Evolutionary conservation across 2,329 filamentous ascomycete genomes (phyloP), one percentile per base, ranked within the genome.

Genomic region (Xylariaceae sp.): DNA sequence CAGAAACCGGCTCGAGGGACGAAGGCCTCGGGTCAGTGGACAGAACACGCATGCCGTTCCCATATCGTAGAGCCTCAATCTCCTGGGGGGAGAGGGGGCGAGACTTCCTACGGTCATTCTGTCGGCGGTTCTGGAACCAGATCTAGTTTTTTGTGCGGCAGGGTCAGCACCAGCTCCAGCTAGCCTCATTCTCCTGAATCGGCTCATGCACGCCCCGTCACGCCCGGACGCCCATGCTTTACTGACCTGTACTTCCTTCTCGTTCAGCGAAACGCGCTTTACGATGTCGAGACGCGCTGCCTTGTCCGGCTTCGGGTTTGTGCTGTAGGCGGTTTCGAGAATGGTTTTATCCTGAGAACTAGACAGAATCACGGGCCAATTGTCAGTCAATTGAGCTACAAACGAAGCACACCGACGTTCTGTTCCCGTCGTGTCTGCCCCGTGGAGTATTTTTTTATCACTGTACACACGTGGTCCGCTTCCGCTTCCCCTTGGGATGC

Each of bases 91-190:
- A 84, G 44, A 96, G 81, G 51, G 92, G 92, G 67, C 90, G 88
- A 57, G 90, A 91, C 77, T 93, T 95, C 66, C 93, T 85, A 68
- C 93, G 85, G 73, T 95, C 90, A 74, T 95, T 96, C 74, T 97
- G 93, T 65, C 93, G 84, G 70, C 92, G 86, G 71, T 97, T 97
- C 71, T 97, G 93, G 76, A 97, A 97, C 93, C 93, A 97, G 68
- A 97, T 96, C 93, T 97, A 54, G 4, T 30, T 30, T 30, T 30
- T 30, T 30, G 23, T 37, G 17, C n/a, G 49, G 56, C 51, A 42
- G 8, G 7, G 37, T 23, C 51, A 56, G 64, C 49, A 67, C 71
- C 64, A 69, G 65, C 61, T 34, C 52, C 44, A 55, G 61, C 62
- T 48, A 51, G 42, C 11, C 53, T 17, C 6, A 35, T 51, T 49